Base-by-base conservation (phyloP, 805 yeast species). In the Hermanozyma aechmeae region DNA sequence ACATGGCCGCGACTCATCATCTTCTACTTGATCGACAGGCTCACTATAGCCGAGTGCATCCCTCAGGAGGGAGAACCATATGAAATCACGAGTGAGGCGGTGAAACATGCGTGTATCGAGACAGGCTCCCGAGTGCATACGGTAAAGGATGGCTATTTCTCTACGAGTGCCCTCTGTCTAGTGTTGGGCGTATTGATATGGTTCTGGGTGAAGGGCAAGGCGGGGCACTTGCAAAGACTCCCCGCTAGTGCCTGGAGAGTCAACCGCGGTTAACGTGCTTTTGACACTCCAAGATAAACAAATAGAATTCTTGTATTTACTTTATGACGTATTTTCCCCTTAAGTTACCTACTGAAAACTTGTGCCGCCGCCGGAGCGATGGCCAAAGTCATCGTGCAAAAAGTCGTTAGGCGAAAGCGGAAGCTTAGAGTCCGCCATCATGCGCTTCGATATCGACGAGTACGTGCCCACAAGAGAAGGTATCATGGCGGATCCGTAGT, bases 1-100 rank as follows among this genome's bases (percentile, higher is more conserved):
- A 92, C 93, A 25, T 92, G 98, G 98, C 98, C 98, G 2, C 68
- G 85, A 31, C 60, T 84, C n/a, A 61, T 92, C 18, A 77, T 89
- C 2, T 68, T 86, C 40, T 72, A 66, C 34, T 65, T 86, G 54
- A 89, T 92, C 31, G 96, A 89, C 55, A 69, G 65, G 41, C 71
- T 86, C 42, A 82, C 96, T 0, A 44, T 55, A 4, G 74, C 86
- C 1, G 50, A 62, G 17, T 89, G 97, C 56, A 50, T 62, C 8
- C 30, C 34, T 4, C 15, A 32, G 5, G 21, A 29, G 5, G 13
- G 33, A 2, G 24, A 31, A 2, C 21, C 16, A 11, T 26, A 20
- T 16, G 23, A 14, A 8, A 28, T 36, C 7, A 31, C 2, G 29
- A 44, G 29, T 2, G 69, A 64, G 32, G 41, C 50, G 4, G 56